Evolutionary conservation across 2,329 filamentous ascomycete species (phyloP), one percentile per base, ranked within the genome.

Genomic region (Cordyceps pruinosa): DNA sequence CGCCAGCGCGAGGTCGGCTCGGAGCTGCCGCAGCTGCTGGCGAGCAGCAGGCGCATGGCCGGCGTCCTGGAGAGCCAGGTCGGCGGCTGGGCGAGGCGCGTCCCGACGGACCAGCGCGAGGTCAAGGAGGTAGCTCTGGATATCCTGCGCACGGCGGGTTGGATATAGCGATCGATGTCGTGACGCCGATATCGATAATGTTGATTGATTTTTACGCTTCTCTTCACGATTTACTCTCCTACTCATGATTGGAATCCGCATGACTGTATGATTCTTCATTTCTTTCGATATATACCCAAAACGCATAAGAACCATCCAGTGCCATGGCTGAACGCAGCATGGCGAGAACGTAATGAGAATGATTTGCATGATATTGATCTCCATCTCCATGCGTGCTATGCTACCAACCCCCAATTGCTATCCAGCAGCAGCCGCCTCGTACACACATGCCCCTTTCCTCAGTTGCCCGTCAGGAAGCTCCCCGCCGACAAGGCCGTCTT

Each of bases 41-140:
- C 45, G 15, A 48, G 53, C 30, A 47, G 45, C 15, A 23, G 52
- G 15, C 52, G 52, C 37, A 59, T 59, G 58, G 52, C 58, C 3
- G 42, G 44, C 19, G 58, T 56, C 25, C 52, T 59, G 47, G 58
- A 59, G 41, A 51, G 41, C 10, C 51, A 59, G 47, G 52, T 59
- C 17, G 58, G 58, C 1, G 58, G 58, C 5, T 59, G 58, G 58
- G 58, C 58, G 41, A 25, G 58, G 21, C 37, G 53, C 9, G 58
- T 59, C 34, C 52, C 45, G 30, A 56, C 58, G 46, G 58, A 59
- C n/a, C 47, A 56, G 34, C 47, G 53, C n/a, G 53, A 51, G 37
- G 58, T 59, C 32, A 59, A 51, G 41, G 47, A 51, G 30, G 47
- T 59, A 48, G 58, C 58, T 4, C 30, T 56, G 2, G 58, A 59